phyloP scores from a whole-genome alignment of 1,284 basidiomycete genomes.

The Ganoderma resinaceum region DNA sequence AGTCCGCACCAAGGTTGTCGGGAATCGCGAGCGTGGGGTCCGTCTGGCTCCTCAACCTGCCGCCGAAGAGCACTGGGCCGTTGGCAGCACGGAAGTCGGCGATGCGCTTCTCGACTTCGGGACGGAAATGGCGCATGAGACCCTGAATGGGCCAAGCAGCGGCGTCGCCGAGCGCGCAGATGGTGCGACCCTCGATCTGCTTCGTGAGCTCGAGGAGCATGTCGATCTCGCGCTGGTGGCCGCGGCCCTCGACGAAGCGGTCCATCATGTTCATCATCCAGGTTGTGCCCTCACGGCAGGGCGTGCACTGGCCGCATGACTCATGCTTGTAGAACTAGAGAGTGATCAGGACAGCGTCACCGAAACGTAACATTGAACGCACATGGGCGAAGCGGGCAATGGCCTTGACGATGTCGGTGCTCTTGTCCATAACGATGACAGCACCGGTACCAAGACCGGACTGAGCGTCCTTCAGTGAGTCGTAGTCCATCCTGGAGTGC shows the following conservation, averaged over 20 bases:
- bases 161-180: constrained; percentile 96
- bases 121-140: constrained; percentile 96
- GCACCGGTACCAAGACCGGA: constrained; percentile 97
- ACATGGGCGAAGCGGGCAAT: constrained; percentile 93
- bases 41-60: constrained; percentile 74
- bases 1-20: constrained; percentile 76
- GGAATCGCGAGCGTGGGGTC: constrained; percentile 81
- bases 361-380: too few species aligned
- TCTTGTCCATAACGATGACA: constrained; percentile 99
- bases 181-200: constrained; percentile 96
- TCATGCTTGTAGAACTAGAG: constrained; percentile 95
- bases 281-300: constrained; percentile 94
- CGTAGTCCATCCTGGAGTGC: constrained; percentile 92
- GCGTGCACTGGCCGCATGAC: constrained; percentile 98
- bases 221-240: constrained; percentile 94
- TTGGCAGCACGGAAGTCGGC: constrained; percentile 79
- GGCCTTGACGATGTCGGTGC: constrained; percentile 91
- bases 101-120: constrained; percentile 91
- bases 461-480: constrained; percentile 95
- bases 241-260: constrained; percentile 88
- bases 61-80: constrained; percentile 92
- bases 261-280: constrained; percentile 99
- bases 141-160: constrained; percentile 99
- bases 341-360: too few species aligned
- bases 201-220: constrained; percentile 96